Evolutionary conservation across 2,329 filamentous ascomycete genomes (phyloP).

Genomic region (Tympanopsis confertula): DNA sequence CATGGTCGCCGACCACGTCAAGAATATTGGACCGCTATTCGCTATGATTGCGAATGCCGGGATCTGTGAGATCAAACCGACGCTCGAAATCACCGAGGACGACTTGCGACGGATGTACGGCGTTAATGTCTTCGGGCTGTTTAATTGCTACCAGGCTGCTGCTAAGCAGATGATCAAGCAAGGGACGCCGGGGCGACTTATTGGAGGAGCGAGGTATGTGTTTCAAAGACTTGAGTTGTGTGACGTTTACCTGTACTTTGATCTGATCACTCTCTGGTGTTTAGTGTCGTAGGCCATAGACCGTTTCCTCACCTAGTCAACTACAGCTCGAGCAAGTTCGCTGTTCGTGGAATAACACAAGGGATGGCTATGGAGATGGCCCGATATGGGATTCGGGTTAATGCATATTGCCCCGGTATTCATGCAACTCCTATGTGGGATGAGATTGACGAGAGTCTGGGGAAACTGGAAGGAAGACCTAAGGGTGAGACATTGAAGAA

Average conservation of each 20-base stretch:
- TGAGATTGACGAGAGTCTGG: conserved; percentile 48
- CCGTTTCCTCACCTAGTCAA: conserved; percentile 45
- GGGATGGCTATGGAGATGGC: conserved; percentile 57
- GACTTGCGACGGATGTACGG: conserved; percentile 48
- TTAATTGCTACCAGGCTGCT: conserved; percentile 51
- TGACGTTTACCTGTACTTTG: conserved; percentile 21
- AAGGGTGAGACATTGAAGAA: conserved; percentile 43
- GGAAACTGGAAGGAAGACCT: conserved; percentile 32
- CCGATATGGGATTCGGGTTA: conserved; percentile 51
- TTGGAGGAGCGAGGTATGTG: conserved; percentile 9
- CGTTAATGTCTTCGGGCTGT: conserved; percentile 54
- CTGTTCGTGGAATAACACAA: conserved; percentile 54
- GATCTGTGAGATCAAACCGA: conserved; percentile 41
- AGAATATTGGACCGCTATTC: background rate
- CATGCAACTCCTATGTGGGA: conserved; percentile 62
- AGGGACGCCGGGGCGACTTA: conserved; percentile 27
- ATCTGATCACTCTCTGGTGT: background rate
- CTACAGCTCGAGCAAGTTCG: conserved; percentile 56
- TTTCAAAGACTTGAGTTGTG: conserved; percentile 36
- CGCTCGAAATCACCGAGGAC: conserved; percentile 42
- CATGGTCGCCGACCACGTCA: background rate
- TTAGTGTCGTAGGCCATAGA: conserved; percentile 44
- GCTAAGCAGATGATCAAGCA: conserved; percentile 56
- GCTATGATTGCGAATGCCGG: conserved; percentile 49
- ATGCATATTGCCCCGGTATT: conserved; percentile 57